Evolutionary conservation across 2,329 filamentous ascomycete species (phyloP), one percentile per base, ranked within the genome.

Genomic region (Chaetomium sp.): DNA sequence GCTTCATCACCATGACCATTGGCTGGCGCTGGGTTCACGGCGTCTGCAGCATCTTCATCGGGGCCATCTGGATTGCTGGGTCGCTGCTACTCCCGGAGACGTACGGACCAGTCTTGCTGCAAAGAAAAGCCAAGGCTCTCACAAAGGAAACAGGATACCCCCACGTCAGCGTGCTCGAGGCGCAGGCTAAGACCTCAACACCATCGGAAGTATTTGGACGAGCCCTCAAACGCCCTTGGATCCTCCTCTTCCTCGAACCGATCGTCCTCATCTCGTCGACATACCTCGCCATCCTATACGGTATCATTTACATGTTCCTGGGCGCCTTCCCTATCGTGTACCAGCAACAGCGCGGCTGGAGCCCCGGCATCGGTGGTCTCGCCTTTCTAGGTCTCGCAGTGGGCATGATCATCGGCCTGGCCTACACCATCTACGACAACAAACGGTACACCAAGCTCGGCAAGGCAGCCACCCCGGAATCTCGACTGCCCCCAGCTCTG

Each of bases 301-400:
- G 78, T 44, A 79, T 80, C 4, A 70, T 84, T 2, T 84, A 84
- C 67, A 76, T 84, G 66, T 74, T 83, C 63, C 82, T 85, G 59
- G 76, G 77, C 14, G 79, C 80, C 8, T 82, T 83, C 67, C 80
- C 81, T 4, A 82, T 88, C 63, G 84, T 89, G 35, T 89, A 85
- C 68, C 77, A 85, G 62, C 62, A 77, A 57, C 63, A 73, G 37
- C 78, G 83, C 46, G 79, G 79, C 41, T 87, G 83, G 81, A 76
- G 72, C 9, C 67, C 75, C 36, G 81, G 82, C 33, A 73, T 84
- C 38, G 79, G 81, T 34, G 82, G 84, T 19, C 74, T 88, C 0
- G 76, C 87, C 0, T 88, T 89, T 68, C 67, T 89, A n/a, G 86
- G 86, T 37, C 79, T 89, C 7, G 78, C 81, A 8, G 78, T 87